phyloP scores from a whole-genome alignment of 1,284 basidiomycete species.

The Ceratobasidium sp. region DNA sequence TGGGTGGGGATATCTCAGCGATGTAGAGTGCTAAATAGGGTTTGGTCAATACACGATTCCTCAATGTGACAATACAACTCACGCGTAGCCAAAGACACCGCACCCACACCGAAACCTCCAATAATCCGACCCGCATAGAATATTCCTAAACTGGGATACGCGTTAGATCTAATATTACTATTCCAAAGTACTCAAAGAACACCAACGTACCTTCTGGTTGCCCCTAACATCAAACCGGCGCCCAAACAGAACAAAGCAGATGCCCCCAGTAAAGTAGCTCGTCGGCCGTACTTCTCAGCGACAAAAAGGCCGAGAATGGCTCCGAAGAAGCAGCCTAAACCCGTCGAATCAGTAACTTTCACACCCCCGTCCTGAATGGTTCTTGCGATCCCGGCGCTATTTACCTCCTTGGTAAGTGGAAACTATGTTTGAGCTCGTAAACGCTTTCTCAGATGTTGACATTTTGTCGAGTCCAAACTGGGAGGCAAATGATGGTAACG shows the following conservation, averaged over 20 bases:
- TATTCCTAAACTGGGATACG: constrained; percentile 46
- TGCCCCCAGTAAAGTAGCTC: constrained; percentile 42
- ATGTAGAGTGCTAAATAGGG: constrained; percentile 52
- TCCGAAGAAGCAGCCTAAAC: constrained; percentile 53
- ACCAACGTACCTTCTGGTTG: constrained; percentile 32
- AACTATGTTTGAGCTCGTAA: constrained; percentile 57
- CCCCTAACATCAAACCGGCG: constrained; percentile 33
- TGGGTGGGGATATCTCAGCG: constrained; percentile 55
- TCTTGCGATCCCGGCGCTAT: not conserved
- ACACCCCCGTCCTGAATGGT: too few relatives aligned
- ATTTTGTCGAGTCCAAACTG: constrained; percentile 54
- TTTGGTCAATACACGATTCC: too few relatives aligned
- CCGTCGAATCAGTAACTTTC: too few relatives aligned
- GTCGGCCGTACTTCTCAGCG: constrained; percentile 43
- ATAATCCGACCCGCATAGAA: constrained; percentile 50
- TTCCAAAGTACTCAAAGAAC: constrained; percentile 49
- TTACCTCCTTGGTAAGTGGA: constrained; percentile 56
- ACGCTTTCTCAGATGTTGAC: constrained; percentile 49
- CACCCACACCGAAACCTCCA: constrained; percentile 52
- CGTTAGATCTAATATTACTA: not conserved
- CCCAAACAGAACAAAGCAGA: not conserved
- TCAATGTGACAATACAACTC: not conserved
- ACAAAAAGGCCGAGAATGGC: constrained; percentile 51
- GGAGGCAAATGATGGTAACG: constrained; percentile 55
- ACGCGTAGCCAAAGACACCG: constrained; percentile 45